phyloP scores from a whole-genome alignment of 1,284 basidiomycete species.

The Cryptococcus sp. region DNA sequence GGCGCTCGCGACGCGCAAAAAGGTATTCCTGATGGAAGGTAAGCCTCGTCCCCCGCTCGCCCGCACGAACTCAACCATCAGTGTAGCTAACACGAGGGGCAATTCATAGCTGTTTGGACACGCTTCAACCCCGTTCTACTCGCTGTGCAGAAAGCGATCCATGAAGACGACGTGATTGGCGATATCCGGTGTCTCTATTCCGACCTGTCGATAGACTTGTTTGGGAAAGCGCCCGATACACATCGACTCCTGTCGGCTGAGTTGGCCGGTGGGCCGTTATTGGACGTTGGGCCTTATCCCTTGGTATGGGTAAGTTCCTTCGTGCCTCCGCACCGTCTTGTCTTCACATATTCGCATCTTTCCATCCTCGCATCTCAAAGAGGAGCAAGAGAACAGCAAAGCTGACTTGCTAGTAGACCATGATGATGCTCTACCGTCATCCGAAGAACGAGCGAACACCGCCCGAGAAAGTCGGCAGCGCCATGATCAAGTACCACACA shows the following conservation, averaged over 20 bases:
- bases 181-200: constrained; percentile 45
- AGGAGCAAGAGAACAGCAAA: background rate
- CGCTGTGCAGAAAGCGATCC: constrained; percentile 45
- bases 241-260: constrained; percentile 54
- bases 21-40: constrained; percentile 54
- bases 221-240: constrained; percentile 26
- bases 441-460: constrained; percentile 35
- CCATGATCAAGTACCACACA: constrained; percentile 44
- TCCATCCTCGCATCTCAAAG: background rate
- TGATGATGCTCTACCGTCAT: constrained; percentile 45
- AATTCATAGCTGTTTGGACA: constrained; percentile 47
- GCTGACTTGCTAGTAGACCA: constrained; percentile 12
- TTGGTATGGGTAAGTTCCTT: constrained; percentile 32
- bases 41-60: constrained; percentile 7
- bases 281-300: constrained; percentile 56
- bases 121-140: constrained; percentile 50
- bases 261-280: constrained; percentile 55
- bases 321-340: constrained; percentile 4
- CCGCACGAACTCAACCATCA: background rate
- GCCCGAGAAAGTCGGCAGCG: constrained; percentile 36
- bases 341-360: background rate
- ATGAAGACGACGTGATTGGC: constrained; percentile 45
- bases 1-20: constrained; percentile 47
- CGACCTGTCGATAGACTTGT: constrained; percentile 39
- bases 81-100: constrained; percentile 3